Evolutionary conservation across 345 rosid species (phyloP).

Genomic region (Luvunga scandens): DNA sequence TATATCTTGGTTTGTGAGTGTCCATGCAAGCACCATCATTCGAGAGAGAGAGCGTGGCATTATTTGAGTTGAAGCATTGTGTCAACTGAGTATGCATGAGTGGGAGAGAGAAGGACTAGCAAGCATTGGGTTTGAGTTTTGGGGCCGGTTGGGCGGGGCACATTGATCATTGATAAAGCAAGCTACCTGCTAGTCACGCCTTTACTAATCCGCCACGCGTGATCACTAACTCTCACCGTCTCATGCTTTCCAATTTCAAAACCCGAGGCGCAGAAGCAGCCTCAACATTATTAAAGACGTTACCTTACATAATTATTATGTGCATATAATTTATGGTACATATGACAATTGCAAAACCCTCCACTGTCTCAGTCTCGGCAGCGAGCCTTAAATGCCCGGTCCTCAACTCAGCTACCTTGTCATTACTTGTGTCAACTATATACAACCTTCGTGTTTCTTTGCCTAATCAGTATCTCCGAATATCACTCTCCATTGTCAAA

Average conservation of each 20-base stretch:
- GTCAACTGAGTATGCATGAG: too few relatives aligned
- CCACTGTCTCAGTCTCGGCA: neutral
- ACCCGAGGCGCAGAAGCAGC: constrained; percentile 35
- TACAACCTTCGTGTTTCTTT: constrained; percentile 7
- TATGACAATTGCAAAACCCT: neutral
- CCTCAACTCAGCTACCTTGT: neutral
- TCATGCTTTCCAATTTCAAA: constrained; percentile 46
- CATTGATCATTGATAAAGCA: constrained; percentile 5
- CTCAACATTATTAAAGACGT: too few relatives aligned
- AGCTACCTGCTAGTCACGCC: constrained; percentile 19
- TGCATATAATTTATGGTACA: neutral
- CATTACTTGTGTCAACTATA: neutral
- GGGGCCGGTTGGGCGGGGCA: too few relatives aligned
- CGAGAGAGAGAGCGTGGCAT: neutral
- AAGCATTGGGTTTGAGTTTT: too few relatives aligned
- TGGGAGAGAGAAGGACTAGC: too few relatives aligned
- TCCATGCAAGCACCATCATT: neutral
- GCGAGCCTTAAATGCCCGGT: neutral
- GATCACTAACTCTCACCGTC: constrained; percentile 17
- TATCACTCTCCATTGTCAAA: neutral
- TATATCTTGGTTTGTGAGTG: neutral
- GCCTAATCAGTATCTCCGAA: neutral
- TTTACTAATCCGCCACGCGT: constrained; percentile 50
- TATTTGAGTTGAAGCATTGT: too few relatives aligned
- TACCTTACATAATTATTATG: too few relatives aligned